Evolutionary conservation across 108 stramenopile genomes (phyloP).

Genomic region (Cyclostephanos tholiformis): DNA sequence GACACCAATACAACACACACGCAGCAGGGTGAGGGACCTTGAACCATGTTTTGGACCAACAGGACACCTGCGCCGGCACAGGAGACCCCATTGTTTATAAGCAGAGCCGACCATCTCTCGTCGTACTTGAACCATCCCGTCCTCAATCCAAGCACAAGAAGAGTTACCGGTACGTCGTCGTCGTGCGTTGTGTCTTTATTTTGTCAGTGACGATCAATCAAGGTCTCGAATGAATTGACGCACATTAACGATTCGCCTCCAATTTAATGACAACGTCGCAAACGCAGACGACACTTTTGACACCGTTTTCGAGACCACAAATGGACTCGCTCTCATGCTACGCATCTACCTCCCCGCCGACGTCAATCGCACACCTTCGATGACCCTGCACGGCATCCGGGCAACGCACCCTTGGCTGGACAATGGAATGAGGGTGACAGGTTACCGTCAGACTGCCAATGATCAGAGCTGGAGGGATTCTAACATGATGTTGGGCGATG

Average conservation of each 20-base stretch:
- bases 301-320: slow-evolving; percentile 84
- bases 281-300: slow-evolving; percentile 77
- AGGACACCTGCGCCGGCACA: slow-evolving; percentile 2
- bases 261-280: slow-evolving; percentile 5
- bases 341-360: slow-evolving; percentile 63
- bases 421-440: slow-evolving; percentile 63
- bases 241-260: neutral
- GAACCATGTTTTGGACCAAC: slow-evolving; percentile 12
- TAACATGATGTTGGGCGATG: slow-evolving; percentile 60
- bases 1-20: no score
- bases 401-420: slow-evolving; percentile 77
- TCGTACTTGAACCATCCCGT: slow-evolving; percentile 72
- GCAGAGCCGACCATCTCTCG: slow-evolving; percentile 61
- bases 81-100: slow-evolving; percentile 7
- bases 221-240: slow-evolving; percentile 2
- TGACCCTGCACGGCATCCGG: slow-evolving; percentile 81
- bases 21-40: no score
- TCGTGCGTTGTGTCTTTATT: neutral
- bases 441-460: slow-evolving; percentile 64
- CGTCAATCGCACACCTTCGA: slow-evolving; percentile 44
- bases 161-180: slow-evolving; percentile 71
- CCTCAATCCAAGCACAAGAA: slow-evolving; percentile 70
- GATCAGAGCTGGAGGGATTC: slow-evolving; percentile 60
- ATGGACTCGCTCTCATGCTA: slow-evolving; percentile 70
- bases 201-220: neutral